Conservation (phyloP, 768 basidiomycete species). For the Gymnopilus junonius region DNA sequence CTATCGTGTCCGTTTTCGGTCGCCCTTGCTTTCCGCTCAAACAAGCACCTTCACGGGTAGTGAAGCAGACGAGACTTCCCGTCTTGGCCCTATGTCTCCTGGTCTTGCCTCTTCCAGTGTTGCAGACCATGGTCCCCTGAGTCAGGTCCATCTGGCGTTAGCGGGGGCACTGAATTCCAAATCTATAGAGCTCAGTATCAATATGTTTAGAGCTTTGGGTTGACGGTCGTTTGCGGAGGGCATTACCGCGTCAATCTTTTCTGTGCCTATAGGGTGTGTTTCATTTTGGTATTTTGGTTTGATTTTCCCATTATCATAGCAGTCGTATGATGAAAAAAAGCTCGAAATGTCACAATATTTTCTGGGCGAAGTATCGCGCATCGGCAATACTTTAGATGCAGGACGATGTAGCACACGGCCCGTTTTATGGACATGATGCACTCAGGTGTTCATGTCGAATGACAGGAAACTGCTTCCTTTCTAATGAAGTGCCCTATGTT, state of each 20-base stretch:
- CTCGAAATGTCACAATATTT: no score
- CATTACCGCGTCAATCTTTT: no score
- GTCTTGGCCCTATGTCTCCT: neutral
- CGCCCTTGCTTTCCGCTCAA: conserved; percentile 7
- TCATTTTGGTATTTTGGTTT: no score
- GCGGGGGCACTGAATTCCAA: neutral
- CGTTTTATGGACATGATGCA: neutral
- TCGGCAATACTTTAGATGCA: neutral
- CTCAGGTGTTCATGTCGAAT: neutral
- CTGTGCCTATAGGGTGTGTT: no score
- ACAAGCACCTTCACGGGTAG: neutral
- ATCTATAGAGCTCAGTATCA: no score
- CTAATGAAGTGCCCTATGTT: no score
- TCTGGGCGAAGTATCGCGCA: no score
- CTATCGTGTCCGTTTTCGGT: conserved; percentile 7
- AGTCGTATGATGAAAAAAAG: no score
- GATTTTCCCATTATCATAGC: no score
- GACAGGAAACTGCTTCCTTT: no score
- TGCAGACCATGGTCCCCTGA: neutral
- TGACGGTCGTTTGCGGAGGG: no score
- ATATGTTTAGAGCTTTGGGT: no score
- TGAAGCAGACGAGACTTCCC: neutral
- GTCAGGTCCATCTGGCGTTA: neutral
- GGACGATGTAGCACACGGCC: neutral
- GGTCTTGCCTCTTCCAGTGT: neutral